Conservation (phyloP, 331 rosid species). For the Prunus yedoensis region DNA sequence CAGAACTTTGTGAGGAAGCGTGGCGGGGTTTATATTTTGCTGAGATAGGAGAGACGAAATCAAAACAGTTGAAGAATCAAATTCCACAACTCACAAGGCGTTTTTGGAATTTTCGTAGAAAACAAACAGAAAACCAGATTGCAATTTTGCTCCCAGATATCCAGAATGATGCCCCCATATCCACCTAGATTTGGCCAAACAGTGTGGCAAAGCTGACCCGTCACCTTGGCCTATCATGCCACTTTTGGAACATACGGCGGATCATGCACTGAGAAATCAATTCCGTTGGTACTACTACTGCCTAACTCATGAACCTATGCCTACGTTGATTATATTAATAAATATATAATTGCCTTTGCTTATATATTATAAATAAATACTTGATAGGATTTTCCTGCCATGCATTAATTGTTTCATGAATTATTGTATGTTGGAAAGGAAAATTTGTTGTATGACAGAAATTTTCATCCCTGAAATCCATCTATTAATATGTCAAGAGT, state of each 20-base stretch:
- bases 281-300: neutral
- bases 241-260: constrained; percentile 54
- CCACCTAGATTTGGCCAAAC: constrained; percentile 9
- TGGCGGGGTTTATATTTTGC: neutral
- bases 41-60: neutral
- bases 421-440: too few relatives aligned
- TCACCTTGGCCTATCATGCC: neutral
- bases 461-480: too few relatives aligned
- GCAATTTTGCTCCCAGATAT: constrained; percentile 5
- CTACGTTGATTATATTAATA: too few relatives aligned
- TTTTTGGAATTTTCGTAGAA: constrained; percentile 19
- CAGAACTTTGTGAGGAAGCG: neutral
- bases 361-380: too few relatives aligned
- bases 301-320: neutral
- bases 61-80: constrained; percentile 13
- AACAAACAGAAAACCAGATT: neutral
- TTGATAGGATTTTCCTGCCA: too few relatives aligned
- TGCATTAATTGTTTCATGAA: too few relatives aligned
- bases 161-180: constrained; percentile 18
- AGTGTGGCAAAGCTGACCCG: neutral
- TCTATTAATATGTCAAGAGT: too few relatives aligned
- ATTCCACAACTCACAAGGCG: neutral
- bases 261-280: neutral
- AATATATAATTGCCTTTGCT: too few relatives aligned
- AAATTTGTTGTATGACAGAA: too few relatives aligned